Conservation (phyloP, 495 filamentous ascomycete genomes). For the Neurospora sp. region DNA sequence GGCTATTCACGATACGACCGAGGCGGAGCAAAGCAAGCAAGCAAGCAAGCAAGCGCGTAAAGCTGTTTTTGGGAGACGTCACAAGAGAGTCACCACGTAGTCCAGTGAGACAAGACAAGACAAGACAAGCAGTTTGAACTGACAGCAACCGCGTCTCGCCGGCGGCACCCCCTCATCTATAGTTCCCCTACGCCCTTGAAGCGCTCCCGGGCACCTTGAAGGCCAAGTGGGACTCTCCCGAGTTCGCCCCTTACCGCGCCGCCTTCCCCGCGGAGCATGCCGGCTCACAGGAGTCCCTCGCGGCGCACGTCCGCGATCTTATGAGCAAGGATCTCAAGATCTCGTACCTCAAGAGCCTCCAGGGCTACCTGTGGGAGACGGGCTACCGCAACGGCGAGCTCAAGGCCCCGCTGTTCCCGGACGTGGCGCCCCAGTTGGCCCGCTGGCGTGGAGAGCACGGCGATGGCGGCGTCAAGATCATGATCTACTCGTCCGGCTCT, state of each 20-base stretch:
- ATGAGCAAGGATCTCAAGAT: slow-evolving; percentile 57
- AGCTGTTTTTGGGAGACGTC: background rate
- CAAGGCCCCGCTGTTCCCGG: slow-evolving; percentile 55
- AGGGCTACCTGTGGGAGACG: slow-evolving; percentile 59
- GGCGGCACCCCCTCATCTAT: background rate
- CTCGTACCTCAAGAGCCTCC: slow-evolving; percentile 59
- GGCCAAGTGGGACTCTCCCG: slow-evolving; percentile 48
- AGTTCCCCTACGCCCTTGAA: slow-evolving; percentile 63
- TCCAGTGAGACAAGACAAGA: background rate
- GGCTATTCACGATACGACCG: background rate
- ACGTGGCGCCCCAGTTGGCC: slow-evolving; percentile 48
- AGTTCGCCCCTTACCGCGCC: slow-evolving; percentile 47
- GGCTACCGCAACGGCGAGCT: slow-evolving; percentile 54
- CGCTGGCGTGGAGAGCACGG: slow-evolving; percentile 32
- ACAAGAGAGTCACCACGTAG: background rate
- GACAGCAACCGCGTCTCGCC: background rate
- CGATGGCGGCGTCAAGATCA: slow-evolving; percentile 35
- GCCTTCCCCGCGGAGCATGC: slow-evolving; percentile 54
- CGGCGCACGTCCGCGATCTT: slow-evolving; percentile 52
- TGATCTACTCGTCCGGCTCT: slow-evolving; percentile 64
- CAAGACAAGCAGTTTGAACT: background rate
- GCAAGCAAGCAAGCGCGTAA: background rate
- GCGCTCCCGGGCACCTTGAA: slow-evolving; percentile 46
- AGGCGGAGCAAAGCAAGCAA: background rate
- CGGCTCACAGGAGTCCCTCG: slow-evolving; percentile 37